phyloP scores from a whole-genome alignment of 139 green algal genomes.

The Microglena sp. region DNA sequence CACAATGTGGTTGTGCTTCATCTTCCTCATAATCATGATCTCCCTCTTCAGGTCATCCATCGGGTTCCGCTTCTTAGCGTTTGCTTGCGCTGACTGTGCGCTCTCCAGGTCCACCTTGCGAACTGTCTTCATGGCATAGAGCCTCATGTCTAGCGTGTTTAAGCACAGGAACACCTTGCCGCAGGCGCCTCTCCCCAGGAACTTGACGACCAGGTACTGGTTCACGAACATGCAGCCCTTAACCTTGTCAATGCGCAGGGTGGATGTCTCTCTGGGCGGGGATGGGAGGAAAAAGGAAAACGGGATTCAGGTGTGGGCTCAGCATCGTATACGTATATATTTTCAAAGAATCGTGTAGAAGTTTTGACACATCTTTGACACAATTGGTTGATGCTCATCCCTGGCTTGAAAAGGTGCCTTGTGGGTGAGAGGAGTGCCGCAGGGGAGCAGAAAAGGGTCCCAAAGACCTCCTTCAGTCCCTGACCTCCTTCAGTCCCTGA shows the following conservation, averaged over 20 bases:
- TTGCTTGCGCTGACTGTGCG: slow-evolving; percentile 28
- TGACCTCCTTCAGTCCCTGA: too few relatives aligned
- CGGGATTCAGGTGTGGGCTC: too few relatives aligned
- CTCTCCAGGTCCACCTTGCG: slow-evolving; percentile 41
- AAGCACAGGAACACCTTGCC: slow-evolving; percentile 78
- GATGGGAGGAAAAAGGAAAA: too few relatives aligned
- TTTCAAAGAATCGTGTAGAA: too few relatives aligned
- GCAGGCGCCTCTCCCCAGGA: slow-evolving; percentile 59
- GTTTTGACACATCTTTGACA: too few relatives aligned
- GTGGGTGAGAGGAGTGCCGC: too few relatives aligned
- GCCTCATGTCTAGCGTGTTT: slow-evolving; percentile 50
- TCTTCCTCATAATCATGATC: slow-evolving; percentile 63
- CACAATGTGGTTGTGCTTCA: slow-evolving; percentile 65
- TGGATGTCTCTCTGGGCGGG: slow-evolving; percentile 41
- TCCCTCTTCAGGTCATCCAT: slow-evolving; percentile 58
- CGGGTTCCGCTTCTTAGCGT: slow-evolving; percentile 33
- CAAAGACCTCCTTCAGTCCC: too few relatives aligned
- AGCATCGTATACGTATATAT: too few relatives aligned
- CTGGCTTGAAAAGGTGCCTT: too few relatives aligned
- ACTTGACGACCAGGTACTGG: slow-evolving; percentile 77
- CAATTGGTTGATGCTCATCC: too few relatives aligned
- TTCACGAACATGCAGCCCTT: slow-evolving; percentile 73
- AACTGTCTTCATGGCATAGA: slow-evolving; percentile 75
- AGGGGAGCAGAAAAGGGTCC: too few relatives aligned
- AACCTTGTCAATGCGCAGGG: slow-evolving; percentile 54